phyloP scores from a whole-genome alignment of 2,329 filamentous ascomycete species.

The Botrytis fragariae region DNA sequence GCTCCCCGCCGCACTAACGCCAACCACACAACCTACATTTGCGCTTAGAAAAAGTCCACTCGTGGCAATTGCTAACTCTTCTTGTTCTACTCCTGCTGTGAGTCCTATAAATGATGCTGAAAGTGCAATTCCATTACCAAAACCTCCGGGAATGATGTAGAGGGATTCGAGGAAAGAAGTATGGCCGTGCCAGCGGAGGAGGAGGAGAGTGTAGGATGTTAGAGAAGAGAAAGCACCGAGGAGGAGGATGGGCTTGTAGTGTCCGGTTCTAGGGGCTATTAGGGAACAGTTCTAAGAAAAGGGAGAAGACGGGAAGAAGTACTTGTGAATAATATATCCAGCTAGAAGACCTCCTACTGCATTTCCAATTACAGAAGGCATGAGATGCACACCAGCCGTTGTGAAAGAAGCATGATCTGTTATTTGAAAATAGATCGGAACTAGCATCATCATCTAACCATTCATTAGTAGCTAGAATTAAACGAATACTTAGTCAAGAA shows the following conservation, averaged over 20 bases:
- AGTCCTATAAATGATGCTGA: slow-evolving; percentile 50
- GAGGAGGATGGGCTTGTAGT: slow-evolving; percentile 56
- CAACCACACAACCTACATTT: slow-evolving; percentile 29
- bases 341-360: slow-evolving; percentile 60
- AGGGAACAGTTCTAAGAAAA: background rate
- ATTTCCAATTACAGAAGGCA: slow-evolving; percentile 67
- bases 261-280: slow-evolving; percentile 46
- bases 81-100: slow-evolving; percentile 45
- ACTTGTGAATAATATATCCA: slow-evolving; percentile 44
- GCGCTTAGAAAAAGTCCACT: slow-evolving; percentile 47
- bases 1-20: slow-evolving; percentile 27
- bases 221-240: slow-evolving; percentile 50
- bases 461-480: background rate
- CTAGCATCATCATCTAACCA: slow-evolving; percentile 56
- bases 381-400: slow-evolving; percentile 56
- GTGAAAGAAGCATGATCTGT: slow-evolving; percentile 57
- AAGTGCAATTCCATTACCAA: slow-evolving; percentile 49
- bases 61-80: slow-evolving; percentile 49
- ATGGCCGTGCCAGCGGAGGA: slow-evolving; percentile 58
- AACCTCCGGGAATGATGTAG: slow-evolving; percentile 56
- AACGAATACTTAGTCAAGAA: no score
- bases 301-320: background rate
- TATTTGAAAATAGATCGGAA: slow-evolving; percentile 69
- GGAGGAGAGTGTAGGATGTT: slow-evolving; percentile 50
- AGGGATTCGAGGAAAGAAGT: slow-evolving; percentile 56